Base-by-base conservation (phyloP, 495 filamentous ascomycete species). In the Symbiotaphrina buchneri region DNA sequence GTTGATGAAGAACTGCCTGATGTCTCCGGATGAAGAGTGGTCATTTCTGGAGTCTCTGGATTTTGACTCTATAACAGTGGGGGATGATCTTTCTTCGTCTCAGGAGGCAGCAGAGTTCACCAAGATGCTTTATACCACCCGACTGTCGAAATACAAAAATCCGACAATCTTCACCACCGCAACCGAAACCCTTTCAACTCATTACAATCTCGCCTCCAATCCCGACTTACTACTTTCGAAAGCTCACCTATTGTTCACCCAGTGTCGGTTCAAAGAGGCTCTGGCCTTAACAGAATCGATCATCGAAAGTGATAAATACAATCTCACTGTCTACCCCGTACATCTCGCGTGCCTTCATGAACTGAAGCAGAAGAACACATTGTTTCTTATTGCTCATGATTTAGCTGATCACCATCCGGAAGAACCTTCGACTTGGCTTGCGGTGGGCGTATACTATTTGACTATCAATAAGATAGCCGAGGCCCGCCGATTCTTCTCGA, bases 21-120 rank as follows among this genome's bases (percentile, higher is more conserved):
- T 99, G 80, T 83, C 84, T n/a, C 85, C 90, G 1, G 74, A 83
- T 23, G 90, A 99, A 49, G 87, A 99, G 47, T 82, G 87, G 62
- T 60, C 74, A 22, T 94, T 99, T 38, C 61, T 99, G 19, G 77
- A 85, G 38, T 79, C 76, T 15, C 59, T 99, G 7, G 79, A 93
- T 50, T 99, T 95, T 46, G 78, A 87, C 44, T 65, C 72, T 6
- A 68, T 94, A 20, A 56, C 59, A 5, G 61, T 66, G 0, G 49
- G 59, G 0, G 46, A 58, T 23, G 63, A 72, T 41, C 58, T 63
- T 4, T 63, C 69, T 1, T 53, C 60, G 10, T 61, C 74, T 3
- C 75, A 83, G 45, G 78, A 92, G 56, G 77, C 79, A 5, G 80
- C 77, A 4, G 74, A 93, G 36, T 94, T 95, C 47, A 80, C 81